Evolutionary conservation across 352 stramenopile genomes (phyloP), one percentile per base, ranked within the genome.

Genomic region (Globisporangium spinosum): DNA sequence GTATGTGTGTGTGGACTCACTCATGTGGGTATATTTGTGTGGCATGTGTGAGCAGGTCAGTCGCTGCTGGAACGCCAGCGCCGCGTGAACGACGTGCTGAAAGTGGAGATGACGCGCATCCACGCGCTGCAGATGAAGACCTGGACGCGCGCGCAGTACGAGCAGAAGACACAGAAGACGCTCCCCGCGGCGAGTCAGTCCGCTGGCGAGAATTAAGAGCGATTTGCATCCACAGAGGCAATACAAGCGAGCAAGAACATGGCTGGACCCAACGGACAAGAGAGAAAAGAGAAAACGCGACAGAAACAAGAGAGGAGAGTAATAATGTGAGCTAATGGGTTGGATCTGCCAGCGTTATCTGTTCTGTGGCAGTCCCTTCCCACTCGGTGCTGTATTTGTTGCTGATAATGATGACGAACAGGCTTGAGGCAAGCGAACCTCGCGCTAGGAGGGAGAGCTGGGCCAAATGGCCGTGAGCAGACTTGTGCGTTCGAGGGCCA

Each of bases 91-190:
- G 80, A 92, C 56, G 89, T 79, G 34, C 76, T 94, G 9, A 90
- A 89, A 64, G 87, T 93, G 65, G 84, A 94, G 67, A 91, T 94
- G 83, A 89, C 79, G 63, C 78, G 76, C 62, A 94, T 94, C 65
- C 87, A 94, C 71, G 87, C 87, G 72, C 77, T 94, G 65, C 83
- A 91, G 67, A 92, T 94, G 84, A 93, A 93, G 77, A 94, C 84
- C 35, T 94, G 86, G 86, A 94, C 86, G 65, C 80, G 80, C 17
- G 73, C 72, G 65, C 86, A 94, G 77, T 94, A 93, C 71, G 79
- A 89, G 71, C 81, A 91, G 64, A 92, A 92, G 80, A 93, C 83
- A 72, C 73, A 87, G 61, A 76, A 89, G 73, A 72, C 78, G 32
- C 47, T 88, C 73, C 76, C 82, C 0, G 29, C 51, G 25, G 35